Conservation (phyloP, 306 rosid genomes). For the Lupinus albus region DNA sequence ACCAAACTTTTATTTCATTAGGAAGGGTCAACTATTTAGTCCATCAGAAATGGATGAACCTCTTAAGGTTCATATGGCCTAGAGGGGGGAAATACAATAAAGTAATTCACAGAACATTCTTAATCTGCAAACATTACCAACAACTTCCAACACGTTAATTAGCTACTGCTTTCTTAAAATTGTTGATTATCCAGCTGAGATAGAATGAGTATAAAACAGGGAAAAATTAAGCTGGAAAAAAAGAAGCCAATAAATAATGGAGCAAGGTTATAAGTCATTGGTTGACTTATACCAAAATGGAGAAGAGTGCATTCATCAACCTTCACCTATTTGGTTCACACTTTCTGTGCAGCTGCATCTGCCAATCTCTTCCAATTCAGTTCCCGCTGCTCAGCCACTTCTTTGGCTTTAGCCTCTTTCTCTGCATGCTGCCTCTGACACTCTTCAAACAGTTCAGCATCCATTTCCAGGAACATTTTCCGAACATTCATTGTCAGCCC, state of each 20-base stretch:
- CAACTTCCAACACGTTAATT: slow-evolving; percentile 64
- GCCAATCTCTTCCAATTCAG: slow-evolving; percentile 81
- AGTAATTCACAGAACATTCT: slow-evolving; percentile 63
- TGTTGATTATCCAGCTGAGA: slow-evolving; percentile 54
- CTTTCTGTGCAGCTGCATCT: slow-evolving; percentile 68
- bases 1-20: too few relatives aligned
- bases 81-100: slow-evolving; percentile 47
- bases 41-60: too few relatives aligned
- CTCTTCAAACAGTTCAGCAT: slow-evolving; percentile 83
- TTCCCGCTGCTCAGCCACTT: slow-evolving; percentile 66
- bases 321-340: slow-evolving; percentile 45
- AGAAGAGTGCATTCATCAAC: slow-evolving; percentile 47
- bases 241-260: slow-evolving; percentile 55
- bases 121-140: slow-evolving; percentile 62
- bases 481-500: slow-evolving; percentile 85
- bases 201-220: slow-evolving; percentile 41
- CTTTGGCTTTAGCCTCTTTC: slow-evolving; percentile 63
- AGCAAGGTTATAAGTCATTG: too few relatives aligned
- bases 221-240: slow-evolving; percentile 41
- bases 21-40: too few relatives aligned
- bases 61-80: too few relatives aligned
- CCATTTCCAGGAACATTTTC: slow-evolving; percentile 95
- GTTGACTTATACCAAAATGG: slow-evolving; percentile 42
- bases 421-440: slow-evolving; percentile 74
- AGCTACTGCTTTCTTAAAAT: slow-evolving; percentile 55